phyloP scores from a whole-genome alignment of 2,329 filamentous ascomycete species.

The Dothiorella sarmentorum region DNA sequence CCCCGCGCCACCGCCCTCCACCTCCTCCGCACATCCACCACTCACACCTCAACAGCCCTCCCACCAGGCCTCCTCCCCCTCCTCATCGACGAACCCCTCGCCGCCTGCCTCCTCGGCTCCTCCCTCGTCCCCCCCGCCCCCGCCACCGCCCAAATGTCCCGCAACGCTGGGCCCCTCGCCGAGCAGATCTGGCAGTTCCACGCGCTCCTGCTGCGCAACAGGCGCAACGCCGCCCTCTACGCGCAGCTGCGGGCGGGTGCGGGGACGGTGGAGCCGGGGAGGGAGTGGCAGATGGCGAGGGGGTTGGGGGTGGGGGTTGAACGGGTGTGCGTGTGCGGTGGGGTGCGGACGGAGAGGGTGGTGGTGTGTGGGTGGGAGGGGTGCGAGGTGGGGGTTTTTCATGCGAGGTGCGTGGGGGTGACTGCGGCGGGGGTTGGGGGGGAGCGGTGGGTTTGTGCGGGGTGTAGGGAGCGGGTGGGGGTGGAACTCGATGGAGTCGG shows the following conservation, averaged over 20 bases:
- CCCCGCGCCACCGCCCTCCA: neutral
- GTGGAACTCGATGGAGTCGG: neutral
- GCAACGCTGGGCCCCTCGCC: neutral
- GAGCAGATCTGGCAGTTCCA: neutral
- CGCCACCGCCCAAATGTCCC: neutral
- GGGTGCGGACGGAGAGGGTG: neutral
- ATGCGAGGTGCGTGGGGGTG: neutral
- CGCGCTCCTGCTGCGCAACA: neutral
- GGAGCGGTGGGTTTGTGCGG: neutral
- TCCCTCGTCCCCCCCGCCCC: neutral
- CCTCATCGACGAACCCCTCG: neutral
- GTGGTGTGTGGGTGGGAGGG: neutral
- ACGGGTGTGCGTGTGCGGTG: neutral
- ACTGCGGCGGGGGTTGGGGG: neutral
- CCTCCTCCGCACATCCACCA: neutral
- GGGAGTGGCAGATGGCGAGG: neutral
- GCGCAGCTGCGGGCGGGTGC: neutral
- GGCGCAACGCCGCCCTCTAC: neutral
- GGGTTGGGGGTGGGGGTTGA: neutral
- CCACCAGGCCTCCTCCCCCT: neutral
- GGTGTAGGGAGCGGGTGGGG: neutral
- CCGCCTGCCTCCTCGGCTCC: neutral
- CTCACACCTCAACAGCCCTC: neutral
- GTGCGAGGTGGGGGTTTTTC: neutral
- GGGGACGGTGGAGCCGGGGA: neutral